A percentile compares a stretch with the other conserved stretches of the same genome.
phyloP scores from a whole-genome alignment of 2,329 filamentous ascomycete genomes.

The Colletotrichum graminicola region DNA sequence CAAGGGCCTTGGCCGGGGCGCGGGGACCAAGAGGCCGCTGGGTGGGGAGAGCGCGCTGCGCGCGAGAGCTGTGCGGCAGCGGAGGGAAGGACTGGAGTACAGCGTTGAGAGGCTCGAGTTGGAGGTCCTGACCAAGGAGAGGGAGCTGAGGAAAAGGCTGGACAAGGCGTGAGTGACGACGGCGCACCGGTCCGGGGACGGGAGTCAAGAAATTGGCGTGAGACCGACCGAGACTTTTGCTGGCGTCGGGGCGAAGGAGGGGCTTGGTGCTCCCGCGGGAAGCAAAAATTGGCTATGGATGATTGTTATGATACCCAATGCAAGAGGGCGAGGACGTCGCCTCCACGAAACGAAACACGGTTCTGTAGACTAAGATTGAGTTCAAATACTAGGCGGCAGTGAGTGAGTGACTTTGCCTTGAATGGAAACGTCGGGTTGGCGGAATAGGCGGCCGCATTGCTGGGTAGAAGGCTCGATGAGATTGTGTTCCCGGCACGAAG shows the following conservation, averaged over 20 bases:
- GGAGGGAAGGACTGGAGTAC: conserved; percentile 88
- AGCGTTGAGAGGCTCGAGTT: conserved; percentile 87
- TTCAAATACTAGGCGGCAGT: background rate
- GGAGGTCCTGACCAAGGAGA: conserved; percentile 82
- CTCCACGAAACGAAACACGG: background rate
- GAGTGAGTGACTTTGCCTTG: background rate
- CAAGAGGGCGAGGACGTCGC: conserved; percentile 1
- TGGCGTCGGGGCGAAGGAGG: too few relatives aligned
- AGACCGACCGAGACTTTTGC: background rate
- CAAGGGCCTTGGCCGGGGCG: conserved; percentile 21
- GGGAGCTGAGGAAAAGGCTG: conserved; percentile 66
- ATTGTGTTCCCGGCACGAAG: background rate
- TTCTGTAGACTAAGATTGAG: background rate
- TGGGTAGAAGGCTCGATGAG: background rate
- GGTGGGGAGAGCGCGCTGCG: conserved; percentile 65
- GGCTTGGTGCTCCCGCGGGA: too few relatives aligned
- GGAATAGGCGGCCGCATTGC: background rate
- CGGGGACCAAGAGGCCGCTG: conserved; percentile 53
- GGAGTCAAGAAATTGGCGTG: background rate
- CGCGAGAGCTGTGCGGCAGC: conserved; percentile 75
- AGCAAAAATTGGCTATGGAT: background rate
- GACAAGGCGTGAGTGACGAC: conserved; percentile 50
- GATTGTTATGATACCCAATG: conserved; percentile 30
- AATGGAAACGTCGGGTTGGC: background rate
- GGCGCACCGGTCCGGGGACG: background rate